These are phyloP conservation scores for Fusarium ramigenum DNA, from an alignment of 2,329 filamentous ascomycete species.

Conservation along the genomic window DNA sequence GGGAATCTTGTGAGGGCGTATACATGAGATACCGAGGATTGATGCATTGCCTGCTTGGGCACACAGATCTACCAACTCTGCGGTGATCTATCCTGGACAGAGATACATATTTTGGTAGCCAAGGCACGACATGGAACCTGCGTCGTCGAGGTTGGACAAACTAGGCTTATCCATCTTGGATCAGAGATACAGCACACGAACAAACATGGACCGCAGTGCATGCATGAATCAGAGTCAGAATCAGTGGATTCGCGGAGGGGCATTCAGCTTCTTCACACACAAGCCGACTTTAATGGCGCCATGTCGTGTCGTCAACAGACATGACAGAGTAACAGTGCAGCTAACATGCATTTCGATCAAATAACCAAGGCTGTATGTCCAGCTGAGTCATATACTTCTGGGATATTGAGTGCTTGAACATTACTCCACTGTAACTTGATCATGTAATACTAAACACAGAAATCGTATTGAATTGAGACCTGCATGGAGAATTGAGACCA, in stretches of 20 bases:
- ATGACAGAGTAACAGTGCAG: slow-evolving; percentile 33
- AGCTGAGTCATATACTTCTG: neutral
- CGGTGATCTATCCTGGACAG: slow-evolving; percentile 9
- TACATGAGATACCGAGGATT: neutral
- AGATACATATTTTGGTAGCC: slow-evolving; percentile 6
- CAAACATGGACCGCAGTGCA: slow-evolving; percentile 23
- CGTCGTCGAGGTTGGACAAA: slow-evolving; percentile 33
- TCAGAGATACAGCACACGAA: slow-evolving; percentile 36
- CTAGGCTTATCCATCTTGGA: slow-evolving; percentile 25
- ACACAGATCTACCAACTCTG: slow-evolving; percentile 12
- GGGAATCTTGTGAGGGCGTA: neutral
- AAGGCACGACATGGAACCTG: slow-evolving; percentile 38
- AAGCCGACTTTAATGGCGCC: slow-evolving; percentile 16
- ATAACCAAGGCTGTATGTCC: neutral
- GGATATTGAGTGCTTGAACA: neutral
- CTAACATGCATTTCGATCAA: slow-evolving; percentile 28
- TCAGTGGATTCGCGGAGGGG: slow-evolving; percentile 20
- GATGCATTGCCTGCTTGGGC: slow-evolving; percentile 1
- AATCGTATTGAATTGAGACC: neutral
- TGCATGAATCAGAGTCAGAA: slow-evolving; percentile 27
- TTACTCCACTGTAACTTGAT: neutral
- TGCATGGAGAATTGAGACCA: neutral
- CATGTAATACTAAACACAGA: neutral
- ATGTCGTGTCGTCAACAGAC: slow-evolving; percentile 36
- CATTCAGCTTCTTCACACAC: slow-evolving; percentile 19